phyloP scores from a whole-genome alignment of 805 yeast genomes.

The Lipomyces kockii region DNA sequence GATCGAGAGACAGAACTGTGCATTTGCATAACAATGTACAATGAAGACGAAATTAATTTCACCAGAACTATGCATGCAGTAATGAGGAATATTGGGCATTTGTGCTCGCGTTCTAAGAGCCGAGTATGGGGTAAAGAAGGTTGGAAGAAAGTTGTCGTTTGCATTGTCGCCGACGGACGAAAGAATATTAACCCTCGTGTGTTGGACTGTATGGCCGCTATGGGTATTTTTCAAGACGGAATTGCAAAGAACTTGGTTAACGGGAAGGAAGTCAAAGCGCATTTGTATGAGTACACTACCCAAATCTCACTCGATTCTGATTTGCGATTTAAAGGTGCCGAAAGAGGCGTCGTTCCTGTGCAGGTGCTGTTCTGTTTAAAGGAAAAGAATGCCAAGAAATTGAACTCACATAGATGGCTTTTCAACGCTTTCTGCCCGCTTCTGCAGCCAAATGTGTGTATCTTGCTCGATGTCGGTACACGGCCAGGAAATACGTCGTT shows the following conservation, averaged over 20 bases:
- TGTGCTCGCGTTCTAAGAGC: slow-evolving; percentile 79
- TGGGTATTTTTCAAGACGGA: slow-evolving; percentile 97
- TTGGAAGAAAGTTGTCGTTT: slow-evolving; percentile 95
- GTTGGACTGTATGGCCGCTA: slow-evolving; percentile 84
- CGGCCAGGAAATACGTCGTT: slow-evolving; percentile 86
- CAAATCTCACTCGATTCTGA: slow-evolving; percentile 91
- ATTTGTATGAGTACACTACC: slow-evolving; percentile 93
- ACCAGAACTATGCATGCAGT: slow-evolving; percentile 95
- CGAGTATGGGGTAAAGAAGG: slow-evolving; percentile 94
- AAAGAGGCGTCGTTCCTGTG: slow-evolving; percentile 89
- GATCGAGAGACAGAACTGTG: slow-evolving; percentile 92
- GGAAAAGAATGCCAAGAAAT: slow-evolving; percentile 89
- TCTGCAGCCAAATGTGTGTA: slow-evolving; percentile 87
- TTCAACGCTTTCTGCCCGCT: slow-evolving; percentile 94
- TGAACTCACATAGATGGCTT: slow-evolving; percentile 97
- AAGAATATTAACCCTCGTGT: slow-evolving; percentile 83
- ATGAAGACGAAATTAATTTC: slow-evolving; percentile 87
- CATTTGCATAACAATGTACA: slow-evolving; percentile 95
- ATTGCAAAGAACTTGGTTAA: slow-evolving; percentile 94
- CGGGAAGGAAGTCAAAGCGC: slow-evolving; percentile 89
- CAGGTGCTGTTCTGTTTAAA: slow-evolving; percentile 91
- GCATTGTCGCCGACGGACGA: slow-evolving; percentile 93
- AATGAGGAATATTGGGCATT: slow-evolving; percentile 87
- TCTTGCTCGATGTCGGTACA: slow-evolving; percentile 95
- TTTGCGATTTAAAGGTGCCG: slow-evolving; percentile 86